Conservation (phyloP, 805 yeast species). For the Saturnispora dispora region DNA sequence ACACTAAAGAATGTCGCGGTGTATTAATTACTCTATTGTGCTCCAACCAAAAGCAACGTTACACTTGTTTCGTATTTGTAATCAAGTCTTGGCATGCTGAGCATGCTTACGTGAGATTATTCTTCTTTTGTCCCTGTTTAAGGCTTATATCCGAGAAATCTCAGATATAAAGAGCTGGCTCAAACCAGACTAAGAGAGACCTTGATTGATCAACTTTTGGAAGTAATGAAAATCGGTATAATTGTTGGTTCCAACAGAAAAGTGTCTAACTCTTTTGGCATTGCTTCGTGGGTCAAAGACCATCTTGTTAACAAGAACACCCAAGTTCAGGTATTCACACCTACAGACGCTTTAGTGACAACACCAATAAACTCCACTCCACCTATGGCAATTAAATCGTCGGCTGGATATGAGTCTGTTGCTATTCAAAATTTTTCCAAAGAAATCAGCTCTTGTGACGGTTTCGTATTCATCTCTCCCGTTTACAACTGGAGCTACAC, state of each 20-base stretch:
- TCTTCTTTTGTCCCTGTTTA: neutral
- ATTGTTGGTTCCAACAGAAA: constrained; percentile 8
- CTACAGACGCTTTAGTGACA: constrained; percentile 3
- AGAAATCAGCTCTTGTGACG: constrained; percentile 5
- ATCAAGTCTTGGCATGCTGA: neutral
- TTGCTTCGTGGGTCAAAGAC: constrained; percentile 7
- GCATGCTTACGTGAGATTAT: neutral
- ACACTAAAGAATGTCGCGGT: neutral
- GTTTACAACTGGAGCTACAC: constrained; percentile 9
- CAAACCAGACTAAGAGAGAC: neutral
- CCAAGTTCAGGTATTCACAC: constrained; percentile 4
- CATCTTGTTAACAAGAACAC: neutral
- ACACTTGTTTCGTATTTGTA: neutral
- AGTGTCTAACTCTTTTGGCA: constrained; percentile 3
- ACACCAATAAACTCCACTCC: neutral
- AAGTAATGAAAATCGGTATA: constrained; percentile 5
- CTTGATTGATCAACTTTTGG: no score
- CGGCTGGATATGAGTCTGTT: neutral
- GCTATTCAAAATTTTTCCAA: neutral
- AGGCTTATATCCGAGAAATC: neutral
- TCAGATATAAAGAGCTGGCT: neutral
- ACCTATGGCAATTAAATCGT: constrained; percentile 6
- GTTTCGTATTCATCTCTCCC: constrained; percentile 9
- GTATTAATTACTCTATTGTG: neutral
- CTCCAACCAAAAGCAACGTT: no score